Conservation (phyloP, 352 stramenopile genomes). For the Phytophthora tentaculata region DNA sequence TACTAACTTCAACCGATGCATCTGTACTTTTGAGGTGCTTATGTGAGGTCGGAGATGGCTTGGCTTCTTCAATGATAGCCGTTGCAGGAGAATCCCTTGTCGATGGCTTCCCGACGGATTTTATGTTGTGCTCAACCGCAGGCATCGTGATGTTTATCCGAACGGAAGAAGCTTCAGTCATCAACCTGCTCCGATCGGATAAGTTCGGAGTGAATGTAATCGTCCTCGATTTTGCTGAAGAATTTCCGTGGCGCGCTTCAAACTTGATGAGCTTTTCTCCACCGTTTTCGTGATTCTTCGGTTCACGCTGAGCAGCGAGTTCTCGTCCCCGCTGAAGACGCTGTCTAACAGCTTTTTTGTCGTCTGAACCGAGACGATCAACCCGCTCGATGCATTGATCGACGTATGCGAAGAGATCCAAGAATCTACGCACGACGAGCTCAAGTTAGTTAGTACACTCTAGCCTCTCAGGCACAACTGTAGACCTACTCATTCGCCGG, state of each 20-base stretch:
- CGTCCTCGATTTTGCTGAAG: neutral
- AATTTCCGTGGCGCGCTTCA: neutral
- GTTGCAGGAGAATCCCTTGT: conserved; percentile 17
- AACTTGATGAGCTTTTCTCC: neutral
- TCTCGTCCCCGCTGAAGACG: conserved; percentile 34
- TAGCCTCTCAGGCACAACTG: neutral
- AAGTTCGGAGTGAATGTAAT: conserved; percentile 1
- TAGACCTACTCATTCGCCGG: conserved; percentile 24
- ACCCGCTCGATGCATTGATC: conserved; percentile 40
- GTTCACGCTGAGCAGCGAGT: conserved; percentile 25
- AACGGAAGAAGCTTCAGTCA: conserved; percentile 30
- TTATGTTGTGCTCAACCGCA: conserved; percentile 32
- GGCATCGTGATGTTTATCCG: conserved; percentile 50
- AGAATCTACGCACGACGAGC: conserved; percentile 18
- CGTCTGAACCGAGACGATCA: conserved; percentile 32
- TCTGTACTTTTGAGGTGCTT: conserved; percentile 5
- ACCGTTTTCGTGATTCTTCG: conserved; percentile 11
- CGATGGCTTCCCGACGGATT: conserved; percentile 5
- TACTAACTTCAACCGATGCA: neutral
- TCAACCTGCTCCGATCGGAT: conserved; percentile 15
- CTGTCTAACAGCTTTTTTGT: conserved; percentile 35
- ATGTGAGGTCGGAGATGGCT: conserved; percentile 1
- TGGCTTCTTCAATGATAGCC: conserved; percentile 15
- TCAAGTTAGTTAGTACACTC: conserved; percentile 5
- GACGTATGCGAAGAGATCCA: conserved; percentile 42